Evolutionary conservation across 1,139 yeast genomes (phyloP), one percentile per base, ranked within the genome.

Genomic region (Yueomyces sp.): DNA sequence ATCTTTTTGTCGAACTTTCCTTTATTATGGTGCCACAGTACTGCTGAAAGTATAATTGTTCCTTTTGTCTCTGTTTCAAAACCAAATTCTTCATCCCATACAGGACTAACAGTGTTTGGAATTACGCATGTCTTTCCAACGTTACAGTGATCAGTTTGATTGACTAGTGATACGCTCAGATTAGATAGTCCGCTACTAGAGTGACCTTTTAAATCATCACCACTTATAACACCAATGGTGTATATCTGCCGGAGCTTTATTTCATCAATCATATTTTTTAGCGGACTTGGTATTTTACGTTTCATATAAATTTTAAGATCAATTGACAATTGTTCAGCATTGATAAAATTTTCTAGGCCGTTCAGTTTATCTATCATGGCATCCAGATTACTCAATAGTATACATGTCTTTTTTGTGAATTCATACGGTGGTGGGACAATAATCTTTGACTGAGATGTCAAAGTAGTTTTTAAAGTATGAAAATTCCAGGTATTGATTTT

Each of bases 71-170:
- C 50, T 1, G 67, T 55, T 1, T 74, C 65, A 36, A 83, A 62
- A 56, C 87, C 96, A 57, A 84, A 82, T 44, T 81, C 84, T 65
- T 91, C 96, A 54, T 85, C 85, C 95, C 95, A 91, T 28, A 73
- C 76, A 0, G 97, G 96, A 52, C 78, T 78, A 34, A 74, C 64
- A 4, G 79, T 75, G 44, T 75, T 75, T 38, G 70, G 68, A 6
- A 83, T 67, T 0, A 80, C 72, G 53, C 86, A 70, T 0, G 97
- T 87, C 50, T 76, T 76, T 4, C 85, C 94, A 41, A 84, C 69
- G 26, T 80, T 75, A 42, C 68, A 69, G 41, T 76, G 69, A 2
- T 70, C 69, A 40, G 65, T 64, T 5, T 81, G 73, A 48, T 86
- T 94, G 3, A 76, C 71, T 28, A 89, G 59, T 0, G 81, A 73